phyloP scores from a whole-genome alignment of 345 rosid species.

The Aegle marmelos region DNA sequence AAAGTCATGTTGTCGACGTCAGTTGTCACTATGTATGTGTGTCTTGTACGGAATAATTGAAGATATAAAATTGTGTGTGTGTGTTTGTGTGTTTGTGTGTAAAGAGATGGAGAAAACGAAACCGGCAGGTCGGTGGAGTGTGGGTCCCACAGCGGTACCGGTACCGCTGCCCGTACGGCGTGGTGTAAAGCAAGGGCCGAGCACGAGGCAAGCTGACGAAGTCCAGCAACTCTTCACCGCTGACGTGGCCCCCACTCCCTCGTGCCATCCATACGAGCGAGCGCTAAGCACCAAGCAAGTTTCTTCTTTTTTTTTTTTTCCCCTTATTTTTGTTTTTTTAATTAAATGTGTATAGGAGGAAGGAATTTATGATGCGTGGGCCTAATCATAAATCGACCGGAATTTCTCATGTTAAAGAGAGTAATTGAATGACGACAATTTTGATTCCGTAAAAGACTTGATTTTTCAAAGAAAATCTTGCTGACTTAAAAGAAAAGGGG shows the following conservation, averaged over 20 bases:
- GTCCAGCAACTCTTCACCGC: background rate
- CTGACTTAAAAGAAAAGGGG: too few species aligned
- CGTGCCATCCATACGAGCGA: background rate
- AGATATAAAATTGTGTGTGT: too few species aligned
- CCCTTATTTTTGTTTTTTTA: too few species aligned
- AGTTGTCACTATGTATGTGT: background rate
- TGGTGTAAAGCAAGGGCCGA: background rate
- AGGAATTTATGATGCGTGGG: background rate
- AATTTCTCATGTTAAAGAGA: too few species aligned
- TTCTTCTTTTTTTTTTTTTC: too few species aligned
- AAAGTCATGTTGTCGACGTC: background rate
- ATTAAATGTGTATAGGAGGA: background rate
- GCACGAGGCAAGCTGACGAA: background rate
- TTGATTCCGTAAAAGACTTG: too few species aligned
- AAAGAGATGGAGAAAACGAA: background rate
- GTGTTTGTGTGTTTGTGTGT: too few species aligned
- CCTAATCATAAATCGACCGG: too few species aligned
- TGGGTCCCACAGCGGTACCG: background rate
- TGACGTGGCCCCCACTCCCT: background rate
- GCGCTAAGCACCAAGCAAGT: background rate
- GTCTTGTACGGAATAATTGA: background rate
- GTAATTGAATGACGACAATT: too few species aligned
- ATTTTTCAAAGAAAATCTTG: too few species aligned
- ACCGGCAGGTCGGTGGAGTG: background rate
- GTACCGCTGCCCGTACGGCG: conserved; percentile 5